Conservation (phyloP, 495 filamentous ascomycete species). For the Penicillium macrosclerotiorum region DNA sequence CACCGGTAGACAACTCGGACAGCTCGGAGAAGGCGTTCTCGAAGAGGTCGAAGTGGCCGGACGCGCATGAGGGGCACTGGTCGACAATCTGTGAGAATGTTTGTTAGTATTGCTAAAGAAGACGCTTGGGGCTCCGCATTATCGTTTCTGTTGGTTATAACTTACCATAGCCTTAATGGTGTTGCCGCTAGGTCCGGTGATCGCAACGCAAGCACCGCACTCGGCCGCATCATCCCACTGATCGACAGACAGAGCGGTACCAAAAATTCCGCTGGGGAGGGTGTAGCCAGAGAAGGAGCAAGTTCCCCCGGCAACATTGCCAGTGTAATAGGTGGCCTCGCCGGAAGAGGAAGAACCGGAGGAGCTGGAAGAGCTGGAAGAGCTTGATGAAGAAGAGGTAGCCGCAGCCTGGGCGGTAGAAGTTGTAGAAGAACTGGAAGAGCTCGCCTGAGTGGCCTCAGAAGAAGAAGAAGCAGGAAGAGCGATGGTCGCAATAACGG, state of each 20-base stretch:
- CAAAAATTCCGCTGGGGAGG: slow-evolving; percentile 51
- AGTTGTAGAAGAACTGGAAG: no score
- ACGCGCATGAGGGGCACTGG: slow-evolving; percentile 55
- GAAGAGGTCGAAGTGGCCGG: slow-evolving; percentile 61
- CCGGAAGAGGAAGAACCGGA: slow-evolving; percentile 24
- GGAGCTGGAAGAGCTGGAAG: slow-evolving; percentile 12
- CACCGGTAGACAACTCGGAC: slow-evolving; percentile 43
- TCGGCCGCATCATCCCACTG: slow-evolving; percentile 50
- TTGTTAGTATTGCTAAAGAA: background rate
- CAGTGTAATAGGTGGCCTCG: slow-evolving; percentile 54
- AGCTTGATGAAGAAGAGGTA: slow-evolving; percentile 10
- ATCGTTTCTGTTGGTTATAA: no score
- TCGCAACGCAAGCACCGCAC: slow-evolving; percentile 57
- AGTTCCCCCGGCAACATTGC: slow-evolving; percentile 55
- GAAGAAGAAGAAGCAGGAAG: slow-evolving; percentile 9
- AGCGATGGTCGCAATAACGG: slow-evolving; percentile 2
- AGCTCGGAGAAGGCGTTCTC: slow-evolving; percentile 51
- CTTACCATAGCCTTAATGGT: slow-evolving; percentile 62
- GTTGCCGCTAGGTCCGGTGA: slow-evolving; percentile 54
- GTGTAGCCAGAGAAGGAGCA: slow-evolving; percentile 60
- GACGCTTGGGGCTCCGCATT: background rate
- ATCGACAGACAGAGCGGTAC: slow-evolving; percentile 51
- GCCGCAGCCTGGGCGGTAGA: slow-evolving; percentile 9
- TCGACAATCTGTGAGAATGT: slow-evolving; percentile 50
- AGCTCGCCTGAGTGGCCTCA: no score